Base-by-base conservation (phyloP, 768 basidiomycete species). In the Leccinum obscurum region DNA sequence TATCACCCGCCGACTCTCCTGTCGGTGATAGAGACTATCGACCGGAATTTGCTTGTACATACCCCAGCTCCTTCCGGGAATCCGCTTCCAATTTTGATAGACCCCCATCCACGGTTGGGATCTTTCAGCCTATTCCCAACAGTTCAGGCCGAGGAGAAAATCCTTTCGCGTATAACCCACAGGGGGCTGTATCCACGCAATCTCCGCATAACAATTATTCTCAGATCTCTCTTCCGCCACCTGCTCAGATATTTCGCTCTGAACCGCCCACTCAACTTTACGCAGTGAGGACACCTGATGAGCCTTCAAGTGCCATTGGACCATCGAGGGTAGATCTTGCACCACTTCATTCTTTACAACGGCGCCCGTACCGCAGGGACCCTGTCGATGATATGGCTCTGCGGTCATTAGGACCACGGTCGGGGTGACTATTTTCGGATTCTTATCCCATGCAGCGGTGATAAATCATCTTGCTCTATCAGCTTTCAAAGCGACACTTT, bases 301-400 rank as follows among this genome's bases (percentile, higher is more conserved):
- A 66, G 24, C 44, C 70, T 17, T 14, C 51, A 24, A 26, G 54
- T 30, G 48, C 64, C 8, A 64, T 67, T 14, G 72, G 72, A 57
- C 60, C 72, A 4, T 62, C 68, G 15, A 70, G 75, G 35, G 72
- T 78, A 37, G 80, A 79, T 59, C 79, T 90, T 15, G 85, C 83
- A 7, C 87, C 88, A 14, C 77, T 90, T 53, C 76, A 81, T 56
- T 75, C 81, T 20, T 75, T 88, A 57, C 79, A 77, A 50, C 80
- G 85, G 48, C 83, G 84, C 63, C 81, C 83, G 7, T 89, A 86
- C 57, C 77, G 81, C 53, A 80, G 89, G 58, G 79, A 86, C 57
- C 85, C 84, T 26, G 65, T 78, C 30, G 89, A 90, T 70, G 89
- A 90, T 64, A 80, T 78, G 60, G 80, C 82, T 41, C 69, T 90